Evolutionary conservation across 306 rosid species (phyloP), one percentile per base, ranked within the genome.

Genomic region (Rosa lucieae): DNA sequence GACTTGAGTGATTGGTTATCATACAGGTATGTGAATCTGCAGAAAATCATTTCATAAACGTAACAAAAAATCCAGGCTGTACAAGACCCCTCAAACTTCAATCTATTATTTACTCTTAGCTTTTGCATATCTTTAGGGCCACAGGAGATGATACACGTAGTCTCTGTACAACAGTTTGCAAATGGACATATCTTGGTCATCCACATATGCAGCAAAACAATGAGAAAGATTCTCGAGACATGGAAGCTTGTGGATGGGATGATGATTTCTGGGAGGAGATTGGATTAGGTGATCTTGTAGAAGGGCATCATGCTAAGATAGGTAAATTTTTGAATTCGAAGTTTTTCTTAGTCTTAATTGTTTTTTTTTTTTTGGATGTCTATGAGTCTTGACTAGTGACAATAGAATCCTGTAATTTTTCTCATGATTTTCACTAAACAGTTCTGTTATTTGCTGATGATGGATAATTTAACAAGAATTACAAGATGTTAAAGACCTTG

Each of bases 161-260:
- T 79, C 88, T 95, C 48, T 95, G 99, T 85, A 95, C 99, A 79
- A 89, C 96, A 8, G 99, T 92, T 79, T 95, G 99, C 87, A 95
- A 95, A 85, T 95, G 99, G 99, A 91, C 94, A 62, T 92, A 95
- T 85, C 97, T 95, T 78, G 99, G 98, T 69, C 99, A 95, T 92
- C 97, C 99, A 70, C 99, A 95, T 85, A 90, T 92, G 96, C 92
- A 91, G n/a, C 83, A 86, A 75, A 74, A 76, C 82, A 85, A 85
- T 40, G 96, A 92, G 80, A 86, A 90, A 81, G 83, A 85, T 66
- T 92, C 97, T 47, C 90, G 91, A 81, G 85, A 81, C 79, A 95
- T 95, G 99, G 99, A 92, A 79, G 93, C 98, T 83, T 89, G 94
- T 89, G 99, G 99, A 76, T 95, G 99, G 98, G 98, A 93, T 84